Evolutionary conservation across 371 early-diverging fungal genomes (phyloP).

Genomic region (Parasitella parasitica): DNA sequence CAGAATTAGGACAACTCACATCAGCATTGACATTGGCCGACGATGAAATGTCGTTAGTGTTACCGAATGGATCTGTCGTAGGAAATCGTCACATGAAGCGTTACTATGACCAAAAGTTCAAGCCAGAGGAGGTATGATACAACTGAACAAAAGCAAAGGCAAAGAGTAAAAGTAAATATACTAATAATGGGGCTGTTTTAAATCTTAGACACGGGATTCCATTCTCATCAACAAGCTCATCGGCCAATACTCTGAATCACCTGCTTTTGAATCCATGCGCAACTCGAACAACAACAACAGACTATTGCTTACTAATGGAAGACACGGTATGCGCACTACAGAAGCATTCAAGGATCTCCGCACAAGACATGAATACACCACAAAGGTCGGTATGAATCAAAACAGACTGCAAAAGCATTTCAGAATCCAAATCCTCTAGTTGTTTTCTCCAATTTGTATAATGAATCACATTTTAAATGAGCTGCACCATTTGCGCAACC

Average conservation of each 20-base stretch:
- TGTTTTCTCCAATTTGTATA: not conserved
- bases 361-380: constrained; percentile 63
- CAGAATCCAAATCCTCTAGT: constrained; percentile 75
- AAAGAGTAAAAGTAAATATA: not conserved
- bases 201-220: constrained; percentile 43
- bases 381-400: constrained; percentile 76
- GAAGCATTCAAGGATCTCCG: constrained; percentile 61
- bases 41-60: constrained; percentile 80
- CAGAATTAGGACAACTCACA: constrained; percentile 41
- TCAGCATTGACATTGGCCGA: constrained; percentile 48
- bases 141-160: too few species aligned
- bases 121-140: constrained; percentile 49
- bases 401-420: constrained; percentile 88
- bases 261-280: constrained; percentile 41
- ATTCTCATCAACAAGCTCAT: constrained; percentile 52
- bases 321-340: constrained; percentile 23
- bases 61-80: constrained; percentile 81
- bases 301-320: constrained; percentile 43
- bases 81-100: constrained; percentile 83
- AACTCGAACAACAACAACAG: constrained; percentile 19
- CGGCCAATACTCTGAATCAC: constrained; percentile 45
- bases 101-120: constrained; percentile 88
- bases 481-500: not conserved
- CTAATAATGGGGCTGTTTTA: not conserved
- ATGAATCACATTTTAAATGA: not conserved